These are phyloP conservation scores for Aspergillus hiratsukae DNA, from an alignment of 2,329 filamentous ascomycete genomes.

Conservation along the genomic window DNA sequence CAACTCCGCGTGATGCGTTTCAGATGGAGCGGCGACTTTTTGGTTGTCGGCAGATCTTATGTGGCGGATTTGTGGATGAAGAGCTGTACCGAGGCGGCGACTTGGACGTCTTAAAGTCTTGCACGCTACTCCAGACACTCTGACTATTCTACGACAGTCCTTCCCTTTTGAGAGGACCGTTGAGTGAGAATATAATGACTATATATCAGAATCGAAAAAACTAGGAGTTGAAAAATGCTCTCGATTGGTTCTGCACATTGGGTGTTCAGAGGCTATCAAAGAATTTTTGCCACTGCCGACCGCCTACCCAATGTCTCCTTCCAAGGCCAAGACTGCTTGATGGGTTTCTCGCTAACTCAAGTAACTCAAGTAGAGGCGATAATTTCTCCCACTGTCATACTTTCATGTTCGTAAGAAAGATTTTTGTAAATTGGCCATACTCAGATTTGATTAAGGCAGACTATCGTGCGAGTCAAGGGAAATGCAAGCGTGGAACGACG, in stretches of 20 bases:
- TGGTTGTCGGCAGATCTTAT: not conserved
- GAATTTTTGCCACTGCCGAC: not conserved
- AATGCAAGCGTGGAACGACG: not conserved
- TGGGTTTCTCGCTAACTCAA: no score
- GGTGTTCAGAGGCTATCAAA: not conserved
- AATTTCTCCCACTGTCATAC: not conserved
- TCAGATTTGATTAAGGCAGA: not conserved
- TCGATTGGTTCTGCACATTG: not conserved
- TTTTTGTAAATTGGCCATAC: not conserved
- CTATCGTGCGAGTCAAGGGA: not conserved
- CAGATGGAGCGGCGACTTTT: not conserved
- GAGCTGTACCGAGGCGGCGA: not conserved
- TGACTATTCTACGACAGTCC: not conserved
- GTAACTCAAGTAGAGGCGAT: not conserved
- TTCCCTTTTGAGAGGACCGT: not conserved
- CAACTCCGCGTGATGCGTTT: not conserved
- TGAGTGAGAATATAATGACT: not conserved
- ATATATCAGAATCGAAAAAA: not conserved
- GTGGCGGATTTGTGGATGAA: not conserved
- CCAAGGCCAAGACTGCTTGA: no score
- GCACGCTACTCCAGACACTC: not conserved
- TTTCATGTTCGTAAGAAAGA: not conserved
- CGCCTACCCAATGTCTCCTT: not conserved
- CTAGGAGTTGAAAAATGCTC: not conserved
- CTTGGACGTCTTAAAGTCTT: not conserved